phyloP scores from a whole-genome alignment of 1,139 yeast genomes.

The Hansenula lynferdii region DNA sequence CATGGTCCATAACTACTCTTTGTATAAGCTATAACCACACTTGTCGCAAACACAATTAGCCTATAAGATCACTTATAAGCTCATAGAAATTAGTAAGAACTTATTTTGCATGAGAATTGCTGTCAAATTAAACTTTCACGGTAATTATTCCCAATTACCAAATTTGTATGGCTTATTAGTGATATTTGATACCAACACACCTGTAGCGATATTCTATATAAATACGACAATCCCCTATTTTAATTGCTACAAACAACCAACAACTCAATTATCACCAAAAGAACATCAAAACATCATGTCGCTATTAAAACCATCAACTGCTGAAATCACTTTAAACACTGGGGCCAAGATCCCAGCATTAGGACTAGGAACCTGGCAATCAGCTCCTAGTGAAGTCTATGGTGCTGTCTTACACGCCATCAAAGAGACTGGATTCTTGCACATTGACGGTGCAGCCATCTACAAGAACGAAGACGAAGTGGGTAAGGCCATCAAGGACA shows the following conservation, averaged over 20 bases:
- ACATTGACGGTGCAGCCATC: conserved; percentile 73
- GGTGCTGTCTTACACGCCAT: conserved; percentile 60
- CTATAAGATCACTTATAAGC: no score
- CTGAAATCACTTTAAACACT: conserved; percentile 38
- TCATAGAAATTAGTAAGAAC: no score
- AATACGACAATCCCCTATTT: no score
- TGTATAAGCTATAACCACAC: neutral
- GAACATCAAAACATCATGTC: conserved; percentile 2
- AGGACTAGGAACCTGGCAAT: conserved; percentile 81
- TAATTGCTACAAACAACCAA: no score
- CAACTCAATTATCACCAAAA: neutral
- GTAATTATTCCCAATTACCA: no score
- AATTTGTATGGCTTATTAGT: no score
- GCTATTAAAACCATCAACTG: conserved; percentile 7
- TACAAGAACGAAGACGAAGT: conserved; percentile 65
- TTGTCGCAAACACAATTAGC: no score
- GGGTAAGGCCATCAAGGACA: conserved; percentile 61
- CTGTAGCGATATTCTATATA: no score
- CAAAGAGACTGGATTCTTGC: conserved; percentile 62
- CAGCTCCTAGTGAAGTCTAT: conserved; percentile 54
- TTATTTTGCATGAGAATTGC: no score
- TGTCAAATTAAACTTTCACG: no score
- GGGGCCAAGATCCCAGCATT: conserved; percentile 63
- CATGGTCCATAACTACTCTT: neutral
- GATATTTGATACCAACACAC: no score